These are phyloP conservation scores for Chlamydomonas incerta DNA, from an alignment of 139 green algal genomes.

Conservation along the genomic window DNA sequence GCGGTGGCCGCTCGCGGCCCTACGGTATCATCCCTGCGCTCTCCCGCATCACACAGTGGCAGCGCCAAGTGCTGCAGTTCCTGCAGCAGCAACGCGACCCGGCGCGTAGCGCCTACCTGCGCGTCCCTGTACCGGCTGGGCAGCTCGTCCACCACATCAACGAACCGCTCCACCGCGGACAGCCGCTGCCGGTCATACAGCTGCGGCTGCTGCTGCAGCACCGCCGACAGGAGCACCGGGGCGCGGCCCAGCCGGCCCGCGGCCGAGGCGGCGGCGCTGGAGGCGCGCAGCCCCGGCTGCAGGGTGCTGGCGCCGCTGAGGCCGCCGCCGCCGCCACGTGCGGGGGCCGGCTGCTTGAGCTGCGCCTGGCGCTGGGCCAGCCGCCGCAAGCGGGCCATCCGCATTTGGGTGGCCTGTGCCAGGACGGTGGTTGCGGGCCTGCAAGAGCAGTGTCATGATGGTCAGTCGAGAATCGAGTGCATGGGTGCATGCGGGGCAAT, in stretches of 20 bases:
- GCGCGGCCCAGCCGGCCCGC: neutral
- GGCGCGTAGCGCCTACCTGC: too few relatives aligned
- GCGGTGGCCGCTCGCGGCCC: too few relatives aligned
- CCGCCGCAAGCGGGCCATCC: slow-evolving; percentile 8
- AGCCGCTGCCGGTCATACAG: slow-evolving; percentile 68
- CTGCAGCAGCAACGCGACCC: too few relatives aligned
- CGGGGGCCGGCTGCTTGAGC: neutral
- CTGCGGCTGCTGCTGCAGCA: slow-evolving; percentile 52
- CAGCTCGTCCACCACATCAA: slow-evolving; percentile 63
- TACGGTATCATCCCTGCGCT: too few relatives aligned
- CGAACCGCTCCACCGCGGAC: slow-evolving; percentile 58
- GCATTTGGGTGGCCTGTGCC: slow-evolving; percentile 21
- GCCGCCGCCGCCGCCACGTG: neutral
- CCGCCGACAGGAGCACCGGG: slow-evolving; percentile 47
- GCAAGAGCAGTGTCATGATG: neutral
- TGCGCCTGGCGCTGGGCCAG: slow-evolving; percentile 41
- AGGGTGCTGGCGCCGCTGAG: neutral
- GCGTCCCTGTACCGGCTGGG: slow-evolving; percentile 59
- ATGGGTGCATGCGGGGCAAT: too few relatives aligned
- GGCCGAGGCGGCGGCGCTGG: too few relatives aligned
- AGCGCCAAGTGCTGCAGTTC: too few relatives aligned
- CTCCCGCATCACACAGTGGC: too few relatives aligned
- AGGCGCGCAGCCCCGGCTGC: too few relatives aligned
- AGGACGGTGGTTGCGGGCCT: slow-evolving; percentile 37
- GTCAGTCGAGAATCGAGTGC: too few relatives aligned